Base-by-base conservation (phyloP, 345 rosid species). In the Hypericum perforatum region DNA sequence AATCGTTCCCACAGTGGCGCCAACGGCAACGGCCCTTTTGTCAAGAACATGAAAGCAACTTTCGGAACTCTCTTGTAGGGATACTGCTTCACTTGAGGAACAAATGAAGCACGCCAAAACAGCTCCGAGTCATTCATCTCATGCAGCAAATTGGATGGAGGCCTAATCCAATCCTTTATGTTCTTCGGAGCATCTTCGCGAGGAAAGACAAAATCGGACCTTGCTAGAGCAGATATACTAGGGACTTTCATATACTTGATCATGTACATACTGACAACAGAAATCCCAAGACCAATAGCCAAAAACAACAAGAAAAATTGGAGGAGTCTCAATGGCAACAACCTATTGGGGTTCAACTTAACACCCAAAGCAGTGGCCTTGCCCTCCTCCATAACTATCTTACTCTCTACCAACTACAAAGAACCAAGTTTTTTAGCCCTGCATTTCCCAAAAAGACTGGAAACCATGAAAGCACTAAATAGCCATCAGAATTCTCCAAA, bases 1-100 rank as follows among this genome's bases (percentile, higher is more conserved):
- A 88, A 92, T 72, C 63, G 80, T 63, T 92, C 94, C 98, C 97
- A 92, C 9, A 92, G 85, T 14, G 95, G 87, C 50, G 84, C 85
- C 66, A 92, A 65, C 6, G 95, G 95, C 79, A 92, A 68, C 41
- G 86, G 81, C 39, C 98, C 96, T 62, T 88, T 85, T 6, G 86
- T 69, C 64, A 92, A 74, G 78, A 92, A 92, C 97, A 88, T 83
- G 75, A 92, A 92, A 43, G 98, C 97, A 57, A 92, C 61, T 66
- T 85, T 92, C 41, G 94, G 94, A 44, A 80, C 78, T 37, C 96
- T 81, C 57, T 58, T 64, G 57, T 78, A 83, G 0, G 97, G 97
- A 64, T 80, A 83, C 0, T 54, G 63, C 57, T 53, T 64, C 14
- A 79, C 69, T 44, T 52, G 66, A 49, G 95, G 89, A 63, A 60